Evolutionary conservation across 148 eudicot species (phyloP).

Genomic region (Rhododendron ferrugineum): DNA sequence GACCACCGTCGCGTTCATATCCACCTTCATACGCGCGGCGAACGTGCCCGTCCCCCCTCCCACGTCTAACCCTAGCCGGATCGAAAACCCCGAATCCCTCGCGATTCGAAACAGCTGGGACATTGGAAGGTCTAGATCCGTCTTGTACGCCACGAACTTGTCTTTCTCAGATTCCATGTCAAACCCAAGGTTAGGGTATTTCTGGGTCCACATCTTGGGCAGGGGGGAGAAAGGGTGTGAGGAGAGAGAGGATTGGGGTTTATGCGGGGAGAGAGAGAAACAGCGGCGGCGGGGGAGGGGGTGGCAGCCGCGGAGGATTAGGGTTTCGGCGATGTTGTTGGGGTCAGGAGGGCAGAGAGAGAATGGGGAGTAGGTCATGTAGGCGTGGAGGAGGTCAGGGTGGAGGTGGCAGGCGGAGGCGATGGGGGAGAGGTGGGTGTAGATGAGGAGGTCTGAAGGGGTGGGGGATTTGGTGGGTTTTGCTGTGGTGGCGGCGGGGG

Average conservation of each 20-base stretch:
- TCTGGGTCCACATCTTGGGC: slow-evolving; percentile 30
- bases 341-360: slow-evolving; percentile 45
- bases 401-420: slow-evolving; percentile 59
- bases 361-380: slow-evolving; percentile 74
- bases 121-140: slow-evolving; percentile 71
- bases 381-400: slow-evolving; percentile 58
- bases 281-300: slow-evolving; percentile 83
- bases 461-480: slow-evolving; percentile 11
- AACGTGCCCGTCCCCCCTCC: slow-evolving; percentile 81
- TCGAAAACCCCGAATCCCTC: slow-evolving; percentile 17
- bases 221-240: slow-evolving; percentile 30
- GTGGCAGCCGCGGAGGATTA: slow-evolving; percentile 82
- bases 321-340: slow-evolving; percentile 46
- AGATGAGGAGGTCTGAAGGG: slow-evolving; percentile 70
- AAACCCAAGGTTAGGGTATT: slow-evolving; percentile 50
- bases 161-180: slow-evolving; percentile 36
- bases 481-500: slow-evolving; percentile 15
- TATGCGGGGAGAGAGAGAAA: slow-evolving; percentile 35
- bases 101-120: slow-evolving; percentile 45
- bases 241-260: slow-evolving; percentile 24
- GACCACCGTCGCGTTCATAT: slow-evolving; percentile 55
- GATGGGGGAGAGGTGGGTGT: slow-evolving; percentile 52
- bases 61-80: slow-evolving; percentile 60
- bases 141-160: slow-evolving; percentile 35
- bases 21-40: slow-evolving; percentile 59